Percentiles rank a stretch among this genome's conserved stretches.
These are phyloP conservation scores for Apodospora peruviana DNA, from an alignment of 495 filamentous ascomycete species.

Conservation along the genomic window DNA sequence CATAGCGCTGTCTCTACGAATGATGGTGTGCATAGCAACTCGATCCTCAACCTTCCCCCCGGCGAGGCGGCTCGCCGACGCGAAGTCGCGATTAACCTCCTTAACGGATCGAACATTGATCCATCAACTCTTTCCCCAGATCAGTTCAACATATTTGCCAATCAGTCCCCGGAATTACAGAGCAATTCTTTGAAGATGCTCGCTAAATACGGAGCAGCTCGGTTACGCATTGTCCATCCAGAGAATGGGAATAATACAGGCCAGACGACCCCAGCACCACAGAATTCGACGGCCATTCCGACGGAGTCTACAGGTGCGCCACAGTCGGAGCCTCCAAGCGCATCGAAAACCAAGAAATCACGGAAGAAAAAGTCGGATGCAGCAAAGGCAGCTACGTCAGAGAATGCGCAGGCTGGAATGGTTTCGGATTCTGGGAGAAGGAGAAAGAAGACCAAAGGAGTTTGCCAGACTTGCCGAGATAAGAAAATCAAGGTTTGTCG, in stretches of 20 bases:
- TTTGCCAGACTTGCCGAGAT: conserved; percentile 33
- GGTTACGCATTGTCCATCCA: conserved; percentile 40
- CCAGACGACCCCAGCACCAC: conserved; percentile 15
- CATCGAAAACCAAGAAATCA: conserved; percentile 14
- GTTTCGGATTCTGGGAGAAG: conserved; percentile 8
- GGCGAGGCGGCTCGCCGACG: conserved; percentile 36
- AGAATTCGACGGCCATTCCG: conserved; percentile 4
- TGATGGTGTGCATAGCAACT: conserved; percentile 7
- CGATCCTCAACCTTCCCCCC: conserved; percentile 34
- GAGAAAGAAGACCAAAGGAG: conserved; percentile 27
- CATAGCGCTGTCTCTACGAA: conserved; percentile 1
- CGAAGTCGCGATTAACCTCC: conserved; percentile 35
- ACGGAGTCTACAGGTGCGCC: not conserved
- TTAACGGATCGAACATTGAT: conserved; percentile 28
- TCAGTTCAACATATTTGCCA: conserved; percentile 47
- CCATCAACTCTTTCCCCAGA: conserved; percentile 37
- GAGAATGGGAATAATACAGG: conserved; percentile 21
- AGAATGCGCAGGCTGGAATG: conserved; percentile 7
- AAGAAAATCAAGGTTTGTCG: conserved; percentile 18
- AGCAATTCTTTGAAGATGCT: conserved; percentile 41
- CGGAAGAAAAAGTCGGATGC: conserved; percentile 24
- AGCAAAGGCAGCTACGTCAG: not conserved
- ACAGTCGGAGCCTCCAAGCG: conserved; percentile 2
- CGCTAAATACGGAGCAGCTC: conserved; percentile 37
- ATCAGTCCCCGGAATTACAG: conserved; percentile 42